Evolutionary conservation across 805 yeast genomes (phyloP), one percentile per base, ranked within the genome.

Genomic region (Cyberlindnera euphorbiae): DNA sequence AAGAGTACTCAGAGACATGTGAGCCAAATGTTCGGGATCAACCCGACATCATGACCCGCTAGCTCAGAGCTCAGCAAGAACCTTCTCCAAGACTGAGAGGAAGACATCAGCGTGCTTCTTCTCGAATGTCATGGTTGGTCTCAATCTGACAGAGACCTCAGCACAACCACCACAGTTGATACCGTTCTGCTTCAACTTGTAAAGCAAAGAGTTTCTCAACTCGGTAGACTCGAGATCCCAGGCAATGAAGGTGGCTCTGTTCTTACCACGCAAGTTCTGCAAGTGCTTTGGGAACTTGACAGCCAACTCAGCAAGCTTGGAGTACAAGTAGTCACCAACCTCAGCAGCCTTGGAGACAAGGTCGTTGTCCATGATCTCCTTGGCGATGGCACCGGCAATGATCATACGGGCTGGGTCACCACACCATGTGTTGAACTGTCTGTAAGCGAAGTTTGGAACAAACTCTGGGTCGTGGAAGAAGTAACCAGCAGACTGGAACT

Each of bases 391-490:
- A 54, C 82, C 79, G 38, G 89, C 83, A 52, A 86, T 69, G 52
- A 84, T 66, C 59, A 82, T 73, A 64, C 80, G 77, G 41, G 88
- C 81, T 59, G 94, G 89, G 65, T 84, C 95, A 53, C 95, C 95
- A 66, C 90, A 82, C 95, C 95, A 84, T 41, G 95, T 84, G 77
- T 84, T 84, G 75, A 84, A 84, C 70, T 85, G 94, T 62, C 95
- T 77, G 73, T 81, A 84, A n/a, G 94, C 78, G 55, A 63, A 60
- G 62, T 77, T 70, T 54, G 95, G 95, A 49, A 80, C 70, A 42
- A 84, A 64, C 52, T 77, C 80, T 32, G 82, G 78, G 63, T 79
- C 76, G 52, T 75, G 77, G 77, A 78, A 85, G 73, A 73, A 84
- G 73, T 77, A 85, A 41, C 95, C 95, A 28, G 95, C 94, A 37